phyloP scores from a whole-genome alignment of 2,329 filamentous ascomycete species.

The Boeremia lycopersici region DNA sequence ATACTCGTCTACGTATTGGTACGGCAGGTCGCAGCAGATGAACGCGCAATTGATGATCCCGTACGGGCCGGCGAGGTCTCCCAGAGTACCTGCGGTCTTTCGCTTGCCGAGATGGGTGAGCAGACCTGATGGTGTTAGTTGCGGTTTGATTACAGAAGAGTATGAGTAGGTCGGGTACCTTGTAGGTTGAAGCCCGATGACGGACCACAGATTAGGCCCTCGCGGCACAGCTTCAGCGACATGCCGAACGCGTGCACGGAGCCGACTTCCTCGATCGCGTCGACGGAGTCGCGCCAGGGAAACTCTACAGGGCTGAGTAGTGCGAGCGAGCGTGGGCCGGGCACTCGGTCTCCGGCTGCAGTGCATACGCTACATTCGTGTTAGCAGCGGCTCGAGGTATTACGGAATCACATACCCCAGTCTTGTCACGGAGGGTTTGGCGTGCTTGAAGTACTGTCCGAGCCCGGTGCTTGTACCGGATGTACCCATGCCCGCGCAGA shows the following conservation, averaged over 20 bases:
- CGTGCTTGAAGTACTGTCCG: constrained; percentile 30
- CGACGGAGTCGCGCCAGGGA: constrained; percentile 63
- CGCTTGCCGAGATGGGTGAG: constrained; percentile 22
- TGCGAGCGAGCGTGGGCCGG: constrained; percentile 61
- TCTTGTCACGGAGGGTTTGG: constrained; percentile 25
- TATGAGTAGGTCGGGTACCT: constrained; percentile 40
- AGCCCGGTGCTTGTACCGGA: constrained; percentile 48
- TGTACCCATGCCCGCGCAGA: constrained; percentile 65
- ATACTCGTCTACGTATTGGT: constrained; percentile 67
- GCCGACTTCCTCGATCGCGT: constrained; percentile 62
- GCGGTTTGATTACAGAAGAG: no score
- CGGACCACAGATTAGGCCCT: constrained; percentile 65
- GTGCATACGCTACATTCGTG: constrained; percentile 58
- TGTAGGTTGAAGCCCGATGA: constrained; percentile 65
- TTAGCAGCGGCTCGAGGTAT: neutral
- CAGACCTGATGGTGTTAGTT: constrained; percentile 16
- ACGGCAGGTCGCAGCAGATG: constrained; percentile 67
- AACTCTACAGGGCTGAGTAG: constrained; percentile 61
- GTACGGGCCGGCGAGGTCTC: constrained; percentile 12
- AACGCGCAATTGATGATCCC: constrained; percentile 48
- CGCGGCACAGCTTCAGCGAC: constrained; percentile 61
- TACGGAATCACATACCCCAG: constrained; percentile 18
- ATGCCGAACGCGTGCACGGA: constrained; percentile 60
- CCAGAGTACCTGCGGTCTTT: constrained; percentile 20
- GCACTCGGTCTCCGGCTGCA: constrained; percentile 62